phyloP scores from a whole-genome alignment of 78 protist genomes.

The Monosiga brevicollis region DNA sequence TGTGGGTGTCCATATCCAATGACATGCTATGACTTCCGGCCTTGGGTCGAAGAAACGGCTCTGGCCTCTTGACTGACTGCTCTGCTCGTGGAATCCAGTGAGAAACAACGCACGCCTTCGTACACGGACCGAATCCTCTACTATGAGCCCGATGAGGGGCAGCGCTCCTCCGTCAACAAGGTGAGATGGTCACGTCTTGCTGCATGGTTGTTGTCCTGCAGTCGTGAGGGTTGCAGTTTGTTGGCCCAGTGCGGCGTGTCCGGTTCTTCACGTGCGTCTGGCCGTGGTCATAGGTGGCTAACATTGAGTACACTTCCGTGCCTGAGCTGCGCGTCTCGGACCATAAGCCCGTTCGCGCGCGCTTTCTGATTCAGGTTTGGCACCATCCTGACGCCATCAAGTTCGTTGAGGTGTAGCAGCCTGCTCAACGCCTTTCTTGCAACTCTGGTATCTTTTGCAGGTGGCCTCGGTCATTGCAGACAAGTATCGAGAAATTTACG shows the following conservation, averaged over 20 bases:
- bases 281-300: neutral
- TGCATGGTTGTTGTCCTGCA: neutral
- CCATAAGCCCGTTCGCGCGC: constrained; percentile 64
- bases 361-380: constrained; percentile 16
- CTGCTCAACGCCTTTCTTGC: neutral
- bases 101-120: constrained; percentile 14
- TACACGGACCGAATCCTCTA: constrained; percentile 21
- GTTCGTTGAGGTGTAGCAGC: neutral
- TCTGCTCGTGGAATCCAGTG: too few relatives aligned
- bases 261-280: neutral
- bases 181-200: neutral
- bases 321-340: constrained; percentile 54
- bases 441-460: neutral
- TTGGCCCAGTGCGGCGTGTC: too few relatives aligned
- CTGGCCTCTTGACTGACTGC: too few relatives aligned
- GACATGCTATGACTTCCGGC: too few relatives aligned
- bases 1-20: too few relatives aligned
- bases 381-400: neutral
- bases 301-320: neutral
- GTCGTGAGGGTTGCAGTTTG: too few relatives aligned
- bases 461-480: constrained; percentile 18
- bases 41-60: too few relatives aligned
- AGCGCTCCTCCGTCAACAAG: neutral
- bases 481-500: constrained; percentile 3
- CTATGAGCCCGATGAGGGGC: neutral